Base-by-base conservation (phyloP, 2,329 filamentous ascomycete species). In the Phoma sp. region DNA sequence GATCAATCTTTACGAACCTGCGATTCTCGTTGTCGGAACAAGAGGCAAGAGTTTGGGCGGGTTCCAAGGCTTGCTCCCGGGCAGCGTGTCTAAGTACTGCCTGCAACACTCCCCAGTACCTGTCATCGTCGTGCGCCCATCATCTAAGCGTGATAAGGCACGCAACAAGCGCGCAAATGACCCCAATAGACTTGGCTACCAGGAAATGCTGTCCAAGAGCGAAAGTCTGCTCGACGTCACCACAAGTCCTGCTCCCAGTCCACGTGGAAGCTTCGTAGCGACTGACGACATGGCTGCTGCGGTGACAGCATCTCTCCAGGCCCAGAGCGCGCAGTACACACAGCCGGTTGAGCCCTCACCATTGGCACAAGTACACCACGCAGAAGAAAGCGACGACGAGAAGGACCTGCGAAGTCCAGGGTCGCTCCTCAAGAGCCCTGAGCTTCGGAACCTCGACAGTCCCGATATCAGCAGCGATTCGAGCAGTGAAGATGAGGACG, bases 81-180 rank as follows among this genome's bases (percentile, higher is more conserved):
- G 92, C 60, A 95, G 90, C 0, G 93, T 96, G 37, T 96, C 91
- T 21, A 96, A 96, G 72, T 97, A 96, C 76, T 96, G 93, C 68
- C 82, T 96, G 11, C 93, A 97, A 71, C 93, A 96, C 73, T 96
- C 91, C 1, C 92, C 93, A 0, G 91, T 97, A 1, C 93, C 93
- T 1, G 93, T 96, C 7, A 93, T 96, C 25, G 93, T 97, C 26
- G 93, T 96, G 9, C 86, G 93, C 4, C 92, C 93, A 29, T 90
- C 89, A 26, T 89, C 90, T 57, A 96, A 96, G 77, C 88, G 93
- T 17, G 85, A 91, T 69, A 95, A 95, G 77, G 96, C 96, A 78
- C 96, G 95, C 76, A 83, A 84, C 54, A 96, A 96, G 79, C 87
- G 93, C 25, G 84, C 87, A 43, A 87, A 89, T 47, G 91, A 96